These are phyloP conservation scores for Macroventuria anomochaeta DNA, from an alignment of 2,329 filamentous ascomycete species.

Conservation along the genomic window DNA sequence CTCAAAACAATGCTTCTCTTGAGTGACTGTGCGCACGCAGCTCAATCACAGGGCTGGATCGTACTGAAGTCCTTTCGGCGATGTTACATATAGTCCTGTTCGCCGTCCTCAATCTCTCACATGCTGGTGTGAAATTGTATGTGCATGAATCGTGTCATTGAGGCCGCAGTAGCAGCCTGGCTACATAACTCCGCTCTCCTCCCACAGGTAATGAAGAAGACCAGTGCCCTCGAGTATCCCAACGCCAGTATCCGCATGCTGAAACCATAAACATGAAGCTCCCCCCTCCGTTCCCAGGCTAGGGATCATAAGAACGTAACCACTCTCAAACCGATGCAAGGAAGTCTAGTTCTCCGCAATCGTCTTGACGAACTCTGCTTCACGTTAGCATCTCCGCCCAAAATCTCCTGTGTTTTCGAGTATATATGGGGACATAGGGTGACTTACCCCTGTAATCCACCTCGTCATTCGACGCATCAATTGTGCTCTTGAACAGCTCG, in stretches of 20 bases:
- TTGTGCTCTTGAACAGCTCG: constrained; percentile 90
- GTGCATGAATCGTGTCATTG: constrained; percentile 16
- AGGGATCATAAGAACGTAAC: constrained; percentile 11
- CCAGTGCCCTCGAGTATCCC: constrained; percentile 18
- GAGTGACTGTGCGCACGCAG: no score
- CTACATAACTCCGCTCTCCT: constrained; percentile 18
- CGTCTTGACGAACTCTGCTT: constrained; percentile 49
- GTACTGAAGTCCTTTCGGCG: no score
- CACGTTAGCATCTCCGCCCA: constrained; percentile 13
- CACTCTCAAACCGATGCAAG: neutral
- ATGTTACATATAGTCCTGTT: neutral
- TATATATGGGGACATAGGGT: neutral
- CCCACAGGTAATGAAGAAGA: constrained; percentile 4
- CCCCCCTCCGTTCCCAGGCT: constrained; percentile 29
- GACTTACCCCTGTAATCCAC: constrained; percentile 92
- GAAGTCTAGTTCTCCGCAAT: constrained; percentile 47
- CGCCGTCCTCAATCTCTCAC: neutral
- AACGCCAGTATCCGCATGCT: constrained; percentile 44
- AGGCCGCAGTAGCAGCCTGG: constrained; percentile 17
- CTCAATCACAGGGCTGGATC: no score
- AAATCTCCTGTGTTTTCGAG: neutral
- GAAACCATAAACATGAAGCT: constrained; percentile 29
- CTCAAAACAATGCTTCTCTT: neutral
- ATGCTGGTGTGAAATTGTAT: neutral
- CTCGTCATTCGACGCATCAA: constrained; percentile 94